These are phyloP conservation scores for Lachnellula suecica DNA, from an alignment of 2,329 filamentous ascomycete genomes.

Conservation along the genomic window DNA sequence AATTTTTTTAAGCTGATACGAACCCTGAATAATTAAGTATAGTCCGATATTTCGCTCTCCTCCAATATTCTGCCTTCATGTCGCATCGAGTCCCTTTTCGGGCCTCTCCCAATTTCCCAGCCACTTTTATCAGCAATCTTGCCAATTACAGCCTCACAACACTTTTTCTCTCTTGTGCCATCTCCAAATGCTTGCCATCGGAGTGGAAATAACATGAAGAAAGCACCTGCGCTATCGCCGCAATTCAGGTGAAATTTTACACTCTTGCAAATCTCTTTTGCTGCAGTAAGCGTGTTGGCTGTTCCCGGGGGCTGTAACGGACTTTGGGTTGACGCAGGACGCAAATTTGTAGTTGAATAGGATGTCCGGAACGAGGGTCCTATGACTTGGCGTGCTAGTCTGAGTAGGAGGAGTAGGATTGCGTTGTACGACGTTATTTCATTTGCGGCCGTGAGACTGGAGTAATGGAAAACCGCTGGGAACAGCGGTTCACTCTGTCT, in stretches of 20 bases:
- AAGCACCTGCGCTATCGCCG: neutral
- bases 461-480: conserved; percentile 1
- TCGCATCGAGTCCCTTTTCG: neutral
- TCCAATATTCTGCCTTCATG: too few species aligned
- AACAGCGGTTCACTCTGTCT: neutral
- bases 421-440: conserved; percentile 7
- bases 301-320: conserved; percentile 1
- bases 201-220: conserved; percentile 4
- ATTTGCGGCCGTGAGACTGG: neutral
- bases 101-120: neutral
- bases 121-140: neutral
- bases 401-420: conserved; percentile 2
- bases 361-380: neutral
- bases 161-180: neutral
- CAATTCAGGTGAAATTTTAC: neutral
- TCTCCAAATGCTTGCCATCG: conserved; percentile 2
- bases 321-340: neutral
- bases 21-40: too few species aligned
- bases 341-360: neutral
- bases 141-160: neutral
- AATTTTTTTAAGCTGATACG: too few species aligned
- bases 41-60: too few species aligned
- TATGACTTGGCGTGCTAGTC: neutral
- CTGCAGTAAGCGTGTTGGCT: neutral
- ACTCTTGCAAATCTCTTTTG: conserved; percentile 5